Evolutionary conservation across 78 protist genomes (phyloP).

Genomic region (Dictyostelium firmibasis): DNA sequence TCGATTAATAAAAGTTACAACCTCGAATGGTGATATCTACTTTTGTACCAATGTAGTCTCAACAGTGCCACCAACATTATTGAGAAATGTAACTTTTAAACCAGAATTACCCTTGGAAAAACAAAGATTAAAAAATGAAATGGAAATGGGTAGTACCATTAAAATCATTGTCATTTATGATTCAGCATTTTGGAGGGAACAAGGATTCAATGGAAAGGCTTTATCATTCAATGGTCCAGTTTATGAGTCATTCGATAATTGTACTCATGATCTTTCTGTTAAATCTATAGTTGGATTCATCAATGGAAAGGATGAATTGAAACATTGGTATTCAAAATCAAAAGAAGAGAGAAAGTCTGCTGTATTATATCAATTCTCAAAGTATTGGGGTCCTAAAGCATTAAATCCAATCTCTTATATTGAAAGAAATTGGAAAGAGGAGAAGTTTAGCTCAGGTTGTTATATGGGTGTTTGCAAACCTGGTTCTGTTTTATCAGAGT

Average conservation of each 20-base stretch:
- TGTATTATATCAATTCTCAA: background rate
- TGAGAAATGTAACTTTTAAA: background rate
- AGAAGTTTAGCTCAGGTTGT: background rate
- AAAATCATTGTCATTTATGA: conserved; percentile 39
- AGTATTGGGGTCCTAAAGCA: background rate
- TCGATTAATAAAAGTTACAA: background rate
- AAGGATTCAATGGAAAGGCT: conserved; percentile 37
- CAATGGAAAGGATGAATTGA: background rate
- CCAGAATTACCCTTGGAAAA: background rate
- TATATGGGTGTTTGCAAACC: background rate
- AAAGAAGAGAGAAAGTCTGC: background rate
- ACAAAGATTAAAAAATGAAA: background rate
- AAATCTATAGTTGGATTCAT: conserved; percentile 52
- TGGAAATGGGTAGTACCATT: conserved; percentile 34
- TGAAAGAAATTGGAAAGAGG: conserved; percentile 44
- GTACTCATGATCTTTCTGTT: background rate
- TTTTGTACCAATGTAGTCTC: background rate
- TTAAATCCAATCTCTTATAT: background rate
- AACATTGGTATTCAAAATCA: background rate
- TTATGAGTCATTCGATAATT: background rate
- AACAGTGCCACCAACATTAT: background rate
- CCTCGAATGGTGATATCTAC: background rate
- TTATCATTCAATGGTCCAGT: background rate
- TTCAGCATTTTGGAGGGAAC: conserved; percentile 22
- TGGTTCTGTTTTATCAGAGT: background rate